These are phyloP conservation scores for Crithidia expoeki DNA, from an alignment of 208 protist genomes.

Conservation along the genomic window DNA sequence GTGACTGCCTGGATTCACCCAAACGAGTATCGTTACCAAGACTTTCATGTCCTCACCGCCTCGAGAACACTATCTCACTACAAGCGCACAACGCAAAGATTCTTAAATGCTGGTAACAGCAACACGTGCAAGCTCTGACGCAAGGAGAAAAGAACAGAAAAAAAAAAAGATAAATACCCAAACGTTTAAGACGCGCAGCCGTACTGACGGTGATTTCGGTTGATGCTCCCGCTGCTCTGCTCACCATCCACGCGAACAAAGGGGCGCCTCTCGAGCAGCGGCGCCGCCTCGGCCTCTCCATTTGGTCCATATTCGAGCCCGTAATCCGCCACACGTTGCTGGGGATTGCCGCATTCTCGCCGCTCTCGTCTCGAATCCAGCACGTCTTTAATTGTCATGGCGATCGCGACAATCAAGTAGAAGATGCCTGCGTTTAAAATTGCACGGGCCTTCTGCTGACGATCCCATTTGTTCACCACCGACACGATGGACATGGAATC, in stretches of 20 bases:
- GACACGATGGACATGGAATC: slow-evolving; percentile 68
- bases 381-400: slow-evolving; percentile 38
- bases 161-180: neutral
- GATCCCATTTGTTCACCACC: slow-evolving; percentile 57
- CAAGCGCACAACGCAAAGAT: no score
- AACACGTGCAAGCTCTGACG: neutral
- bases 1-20: no score
- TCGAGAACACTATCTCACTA: no score
- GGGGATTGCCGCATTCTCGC: slow-evolving; percentile 3
- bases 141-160: neutral
- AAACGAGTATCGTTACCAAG: no score
- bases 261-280: slow-evolving; percentile 28
- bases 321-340: slow-evolving; percentile 27
- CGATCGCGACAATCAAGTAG: slow-evolving; percentile 62
- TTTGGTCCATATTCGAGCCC: neutral
- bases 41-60: no score
- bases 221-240: neutral
- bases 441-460: slow-evolving; percentile 60
- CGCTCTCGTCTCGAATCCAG: slow-evolving; percentile 26
- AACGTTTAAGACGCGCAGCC: neutral
- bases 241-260: neutral
- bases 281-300: slow-evolving; percentile 7
- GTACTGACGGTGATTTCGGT: neutral
- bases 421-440: slow-evolving; percentile 67
- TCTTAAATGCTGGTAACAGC: no score